Conservation (phyloP, 352 stramenopile genomes). For the Pythium guiyangense region DNA sequence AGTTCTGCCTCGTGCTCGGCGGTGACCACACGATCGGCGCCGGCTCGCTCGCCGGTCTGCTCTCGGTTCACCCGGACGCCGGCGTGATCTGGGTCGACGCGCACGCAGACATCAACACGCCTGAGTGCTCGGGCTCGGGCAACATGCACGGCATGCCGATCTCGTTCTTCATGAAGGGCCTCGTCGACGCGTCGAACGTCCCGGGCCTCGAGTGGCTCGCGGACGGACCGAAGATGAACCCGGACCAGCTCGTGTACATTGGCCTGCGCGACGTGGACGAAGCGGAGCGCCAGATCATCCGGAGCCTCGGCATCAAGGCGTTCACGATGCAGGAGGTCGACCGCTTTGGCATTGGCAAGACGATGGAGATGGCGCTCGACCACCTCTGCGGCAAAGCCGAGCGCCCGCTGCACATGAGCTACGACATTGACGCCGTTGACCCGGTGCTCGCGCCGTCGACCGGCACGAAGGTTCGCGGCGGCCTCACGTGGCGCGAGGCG, state of each 20-base stretch:
- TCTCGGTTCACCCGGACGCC: conserved; percentile 89
- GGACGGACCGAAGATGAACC: conserved; percentile 65
- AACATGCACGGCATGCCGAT: conserved; percentile 99
- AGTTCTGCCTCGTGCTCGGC: conserved; percentile 94
- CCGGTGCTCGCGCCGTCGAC: conserved; percentile 93
- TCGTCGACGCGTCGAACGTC: conserved; percentile 84
- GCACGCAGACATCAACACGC: conserved; percentile 98
- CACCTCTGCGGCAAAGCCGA: conserved; percentile 87
- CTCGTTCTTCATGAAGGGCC: conserved; percentile 90
- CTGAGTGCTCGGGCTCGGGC: conserved; percentile 81
- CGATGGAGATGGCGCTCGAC: conserved; percentile 96
- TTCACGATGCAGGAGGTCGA: conserved; percentile 98
- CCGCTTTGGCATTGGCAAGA: conserved; percentile 93
- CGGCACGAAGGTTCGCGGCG: conserved; percentile 92
- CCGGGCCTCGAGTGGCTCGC: conserved; percentile 95
- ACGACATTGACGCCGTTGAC: conserved; percentile 98
- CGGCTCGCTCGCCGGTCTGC: conserved; percentile 90
- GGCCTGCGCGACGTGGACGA: conserved; percentile 93
- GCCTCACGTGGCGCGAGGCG: conserved; percentile 95
- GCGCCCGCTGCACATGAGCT: conserved; percentile 94
- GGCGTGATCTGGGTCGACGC: conserved; percentile 98
- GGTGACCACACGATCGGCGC: conserved; percentile 96
- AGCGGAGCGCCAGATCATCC: conserved; percentile 89
- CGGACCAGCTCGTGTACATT: conserved; percentile 94
- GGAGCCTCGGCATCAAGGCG: conserved; percentile 90